These are phyloP conservation scores for Peronosclerospora sorghi DNA, from an alignment of 352 stramenopile genomes.

Conservation along the genomic window DNA sequence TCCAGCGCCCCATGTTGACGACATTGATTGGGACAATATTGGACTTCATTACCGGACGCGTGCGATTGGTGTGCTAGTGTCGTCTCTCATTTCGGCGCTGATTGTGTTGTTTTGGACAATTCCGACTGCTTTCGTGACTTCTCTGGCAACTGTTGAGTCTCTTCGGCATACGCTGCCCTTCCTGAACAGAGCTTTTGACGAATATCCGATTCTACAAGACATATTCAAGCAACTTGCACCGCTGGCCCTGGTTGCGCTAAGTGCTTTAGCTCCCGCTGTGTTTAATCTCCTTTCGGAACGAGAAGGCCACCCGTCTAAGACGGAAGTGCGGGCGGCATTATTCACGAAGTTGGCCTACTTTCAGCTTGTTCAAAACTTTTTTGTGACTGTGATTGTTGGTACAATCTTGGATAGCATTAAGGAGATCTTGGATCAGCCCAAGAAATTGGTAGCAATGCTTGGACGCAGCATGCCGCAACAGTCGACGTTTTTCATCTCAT, in stretches of 20 bases:
- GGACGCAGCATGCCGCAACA: conserved; percentile 66
- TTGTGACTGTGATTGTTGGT: conserved; percentile 65
- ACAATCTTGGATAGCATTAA: conserved; percentile 66
- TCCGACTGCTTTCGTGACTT: conserved; percentile 65
- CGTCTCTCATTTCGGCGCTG: conserved; percentile 33
- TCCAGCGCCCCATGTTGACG: conserved; percentile 41
- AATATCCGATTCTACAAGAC: conserved; percentile 45
- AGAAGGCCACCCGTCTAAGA: conserved; percentile 61
- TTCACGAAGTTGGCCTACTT: conserved; percentile 78
- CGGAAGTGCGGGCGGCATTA: conserved; percentile 44
- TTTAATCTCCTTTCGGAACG: conserved; percentile 52
- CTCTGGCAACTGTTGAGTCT: conserved; percentile 56
- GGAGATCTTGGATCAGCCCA: conserved; percentile 61
- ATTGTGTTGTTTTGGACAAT: conserved; percentile 83
- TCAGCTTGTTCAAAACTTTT: conserved; percentile 77
- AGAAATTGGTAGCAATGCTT: conserved; percentile 57
- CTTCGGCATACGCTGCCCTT: conserved; percentile 50
- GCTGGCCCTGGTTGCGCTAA: conserved; percentile 47
- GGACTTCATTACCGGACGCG: conserved; percentile 42
- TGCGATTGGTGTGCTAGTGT: conserved; percentile 36
- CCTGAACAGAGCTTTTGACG: conserved; percentile 47
- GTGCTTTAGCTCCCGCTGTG: conserved; percentile 44
- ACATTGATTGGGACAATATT: conserved; percentile 76
- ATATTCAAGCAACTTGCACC: conserved; percentile 66
- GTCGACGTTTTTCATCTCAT: conserved; percentile 81